These are phyloP conservation scores for Mucor plumbeus DNA, from an alignment of 371 early-diverging fungal genomes.

Conservation along the genomic window DNA sequence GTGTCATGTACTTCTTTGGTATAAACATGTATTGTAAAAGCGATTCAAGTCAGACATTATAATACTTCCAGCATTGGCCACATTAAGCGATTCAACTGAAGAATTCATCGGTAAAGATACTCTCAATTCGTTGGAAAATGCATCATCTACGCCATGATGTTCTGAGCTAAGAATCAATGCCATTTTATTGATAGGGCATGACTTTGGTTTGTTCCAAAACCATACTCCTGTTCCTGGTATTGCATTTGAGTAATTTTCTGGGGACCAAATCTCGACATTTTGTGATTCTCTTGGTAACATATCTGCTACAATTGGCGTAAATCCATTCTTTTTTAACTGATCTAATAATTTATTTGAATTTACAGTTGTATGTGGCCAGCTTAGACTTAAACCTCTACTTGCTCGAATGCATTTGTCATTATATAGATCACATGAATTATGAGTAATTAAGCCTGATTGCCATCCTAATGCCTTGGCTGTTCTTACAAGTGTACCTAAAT, in stretches of 20 bases:
- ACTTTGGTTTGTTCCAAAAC: constrained; percentile 47
- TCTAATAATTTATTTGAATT: constrained; percentile 29
- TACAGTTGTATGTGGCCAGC: constrained; percentile 44
- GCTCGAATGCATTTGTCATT: constrained; percentile 62
- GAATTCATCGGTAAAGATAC: constrained; percentile 61
- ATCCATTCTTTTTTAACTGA: constrained; percentile 37
- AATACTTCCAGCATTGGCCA: constrained; percentile 57
- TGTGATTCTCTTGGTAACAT: constrained; percentile 39
- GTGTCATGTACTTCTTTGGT: background rate
- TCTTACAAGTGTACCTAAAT: constrained; percentile 58
- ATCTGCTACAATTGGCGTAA: constrained; percentile 62
- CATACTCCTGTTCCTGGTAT: constrained; percentile 30
- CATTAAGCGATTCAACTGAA: constrained; percentile 61
- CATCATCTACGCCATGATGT: constrained; percentile 48
- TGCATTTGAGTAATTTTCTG: constrained; percentile 13
- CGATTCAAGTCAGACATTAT: constrained; percentile 64
- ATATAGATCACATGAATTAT: constrained; percentile 57
- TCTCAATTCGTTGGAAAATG: constrained; percentile 45
- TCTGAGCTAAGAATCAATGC: constrained; percentile 63
- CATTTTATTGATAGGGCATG: constrained; percentile 25
- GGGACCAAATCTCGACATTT: constrained; percentile 38
- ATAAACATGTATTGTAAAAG: constrained; percentile 12
- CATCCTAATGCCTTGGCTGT: constrained; percentile 62
- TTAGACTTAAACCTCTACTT: constrained; percentile 50
- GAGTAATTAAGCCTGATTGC: constrained; percentile 51